Base-by-base conservation (phyloP, 129 eudicot genomes). In the Flaveria robusta region DNA sequence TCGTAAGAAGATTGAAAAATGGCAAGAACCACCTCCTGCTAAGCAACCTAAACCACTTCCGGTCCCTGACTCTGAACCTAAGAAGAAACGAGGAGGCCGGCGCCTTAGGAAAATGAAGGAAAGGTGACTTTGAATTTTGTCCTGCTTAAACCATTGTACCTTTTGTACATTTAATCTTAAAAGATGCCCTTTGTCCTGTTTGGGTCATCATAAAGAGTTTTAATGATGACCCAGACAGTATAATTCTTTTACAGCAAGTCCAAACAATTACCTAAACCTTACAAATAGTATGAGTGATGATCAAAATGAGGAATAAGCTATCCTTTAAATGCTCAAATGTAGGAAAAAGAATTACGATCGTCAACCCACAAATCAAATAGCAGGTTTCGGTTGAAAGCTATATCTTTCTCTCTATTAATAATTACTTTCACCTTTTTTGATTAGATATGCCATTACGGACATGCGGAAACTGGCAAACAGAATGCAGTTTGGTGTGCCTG, bases 21-120 rank as follows among this genome's bases (percentile, higher is more conserved):
- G 96, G 99, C 99, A 95, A 83, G 99, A 95, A 74, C 99, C 96
- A 9, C 97, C 99, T 55, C 97, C 99, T 45, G 97, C 97, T 45
- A 95, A 95, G 90, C 93, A 86, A 79, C 97, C 97, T 6, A 95
- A 91, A 79, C 99, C 99, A 37, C 97, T 95, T 22, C 99, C 99
- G 2, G 99, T 95, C 70, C 99, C 99, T 59, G 99, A 95, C 85
- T 91, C 97, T 22, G 97, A 91, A 77, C 97, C 99, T 4, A 95
- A 91, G 70, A 95, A 95, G 83, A 91, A 91, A 87, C 82, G 99
- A 83, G 97, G 99, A 46, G 96, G 99, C 13, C 92, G 91, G 27
- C 83, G 97, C 42, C 83, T 89, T 39, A 81, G 99, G 75, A 95
- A 95, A 86, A 81, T 84, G 97, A 95, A 95, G 83, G 99, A 95